Conservation (phyloP, 1,284 basidiomycete species). For the Rhizopogon parksii region DNA sequence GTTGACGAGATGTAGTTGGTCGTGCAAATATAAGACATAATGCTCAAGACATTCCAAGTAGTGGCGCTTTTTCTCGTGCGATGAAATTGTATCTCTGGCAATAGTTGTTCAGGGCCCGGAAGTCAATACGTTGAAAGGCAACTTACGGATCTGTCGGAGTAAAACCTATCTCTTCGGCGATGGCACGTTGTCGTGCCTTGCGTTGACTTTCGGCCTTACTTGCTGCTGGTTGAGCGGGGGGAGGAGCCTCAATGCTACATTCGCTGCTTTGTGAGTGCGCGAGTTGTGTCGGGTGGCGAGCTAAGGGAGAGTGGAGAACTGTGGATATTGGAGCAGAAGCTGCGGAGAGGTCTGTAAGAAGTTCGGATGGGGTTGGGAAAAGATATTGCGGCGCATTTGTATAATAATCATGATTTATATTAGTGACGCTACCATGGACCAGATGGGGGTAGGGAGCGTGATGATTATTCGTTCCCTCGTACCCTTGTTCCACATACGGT, state of each 20-base stretch:
- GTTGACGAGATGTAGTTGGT: conserved; percentile 48
- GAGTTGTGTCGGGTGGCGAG: conserved; percentile 13
- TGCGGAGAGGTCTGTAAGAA: conserved; percentile 40
- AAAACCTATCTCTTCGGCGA: conserved; percentile 52
- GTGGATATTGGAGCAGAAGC: not conserved
- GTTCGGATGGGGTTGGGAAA: conserved; percentile 60
- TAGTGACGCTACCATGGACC: not conserved
- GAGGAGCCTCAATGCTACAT: not conserved
- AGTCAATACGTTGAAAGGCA: not conserved
- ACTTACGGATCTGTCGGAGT: conserved; percentile 53
- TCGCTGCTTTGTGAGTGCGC: conserved; percentile 9
- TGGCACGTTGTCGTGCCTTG: conserved; percentile 45
- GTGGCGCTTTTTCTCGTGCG: conserved; percentile 68
- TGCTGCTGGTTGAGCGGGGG: not conserved
- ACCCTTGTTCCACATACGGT: not conserved
- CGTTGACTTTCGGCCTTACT: conserved; percentile 39
- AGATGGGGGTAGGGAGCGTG: conserved; percentile 1
- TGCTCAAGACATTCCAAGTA: conserved; percentile 67
- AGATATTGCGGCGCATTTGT: conserved; percentile 30
- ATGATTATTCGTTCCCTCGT: not conserved
- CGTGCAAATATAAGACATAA: conserved; percentile 58
- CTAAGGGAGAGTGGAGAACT: not conserved
- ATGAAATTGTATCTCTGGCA: conserved; percentile 56
- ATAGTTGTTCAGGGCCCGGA: not conserved
- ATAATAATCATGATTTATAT: conserved; percentile 17